These are phyloP conservation scores for Sugiyamaella neomexicana DNA, from an alignment of 1,139 yeast genomes.

Conservation along the genomic window DNA sequence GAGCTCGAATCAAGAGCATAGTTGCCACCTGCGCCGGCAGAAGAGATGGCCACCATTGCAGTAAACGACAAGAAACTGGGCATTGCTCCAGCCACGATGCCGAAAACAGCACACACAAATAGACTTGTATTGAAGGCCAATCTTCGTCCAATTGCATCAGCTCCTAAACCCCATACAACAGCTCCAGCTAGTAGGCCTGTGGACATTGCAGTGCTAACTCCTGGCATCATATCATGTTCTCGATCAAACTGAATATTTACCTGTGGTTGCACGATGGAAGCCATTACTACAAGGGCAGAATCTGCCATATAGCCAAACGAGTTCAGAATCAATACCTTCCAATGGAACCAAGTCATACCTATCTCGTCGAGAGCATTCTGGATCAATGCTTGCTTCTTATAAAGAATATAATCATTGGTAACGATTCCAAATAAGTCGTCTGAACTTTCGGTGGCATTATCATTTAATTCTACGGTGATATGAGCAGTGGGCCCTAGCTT, in stretches of 20 bases:
- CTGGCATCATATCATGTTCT: constrained; percentile 20
- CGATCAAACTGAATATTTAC: constrained; percentile 18
- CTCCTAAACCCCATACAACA: constrained; percentile 54
- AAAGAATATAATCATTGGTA: constrained; percentile 25
- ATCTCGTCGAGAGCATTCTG: constrained; percentile 36
- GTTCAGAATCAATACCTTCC: constrained; percentile 31
- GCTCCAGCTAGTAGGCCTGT: constrained; percentile 58
- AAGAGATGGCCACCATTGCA: constrained; percentile 46
- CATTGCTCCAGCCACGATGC: constrained; percentile 46
- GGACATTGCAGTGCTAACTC: constrained; percentile 22
- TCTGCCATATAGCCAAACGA: constrained; percentile 70
- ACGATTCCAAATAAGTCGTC: constrained; percentile 23
- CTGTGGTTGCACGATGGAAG: constrained; percentile 28
- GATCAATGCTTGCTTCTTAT: constrained; percentile 27
- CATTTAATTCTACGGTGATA: constrained; percentile 9
- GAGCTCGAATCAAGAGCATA: constrained; percentile 58
- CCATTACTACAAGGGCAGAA: constrained; percentile 53
- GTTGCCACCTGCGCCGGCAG: constrained; percentile 53
- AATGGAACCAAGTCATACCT: constrained; percentile 32
- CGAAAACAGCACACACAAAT: constrained; percentile 51
- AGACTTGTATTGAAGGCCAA: constrained; percentile 57
- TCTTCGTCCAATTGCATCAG: constrained; percentile 50
- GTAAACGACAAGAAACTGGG: constrained; percentile 49
- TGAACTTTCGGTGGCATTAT: constrained; percentile 9
- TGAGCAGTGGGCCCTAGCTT: background rate